phyloP scores from a whole-genome alignment of 148 eudicot species.

The Cornus kousa region DNA sequence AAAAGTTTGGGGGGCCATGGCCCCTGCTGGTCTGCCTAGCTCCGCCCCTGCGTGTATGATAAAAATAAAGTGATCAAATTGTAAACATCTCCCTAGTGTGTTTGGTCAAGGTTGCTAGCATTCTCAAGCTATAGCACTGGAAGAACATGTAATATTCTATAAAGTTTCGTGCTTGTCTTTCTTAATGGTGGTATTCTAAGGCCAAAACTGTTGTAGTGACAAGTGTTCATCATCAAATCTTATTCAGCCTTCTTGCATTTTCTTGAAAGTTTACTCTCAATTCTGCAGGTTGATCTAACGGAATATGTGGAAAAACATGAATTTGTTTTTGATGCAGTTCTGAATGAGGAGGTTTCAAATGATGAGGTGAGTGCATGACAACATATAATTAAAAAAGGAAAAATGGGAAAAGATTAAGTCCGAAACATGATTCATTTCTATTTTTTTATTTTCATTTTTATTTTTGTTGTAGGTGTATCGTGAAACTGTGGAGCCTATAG shows the following conservation, averaged over 20 bases:
- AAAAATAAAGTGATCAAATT: no score
- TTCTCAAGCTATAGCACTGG: background rate
- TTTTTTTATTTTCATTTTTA: no score
- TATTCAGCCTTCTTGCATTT: background rate
- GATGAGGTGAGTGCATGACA: conserved; percentile 63
- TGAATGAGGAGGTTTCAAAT: conserved; percentile 96
- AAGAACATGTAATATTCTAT: no score
- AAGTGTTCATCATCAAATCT: background rate
- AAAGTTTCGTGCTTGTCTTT: background rate
- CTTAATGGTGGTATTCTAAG: background rate
- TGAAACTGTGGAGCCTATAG: conserved; percentile 97
- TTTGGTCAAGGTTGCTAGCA: background rate
- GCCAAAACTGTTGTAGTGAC: background rate
- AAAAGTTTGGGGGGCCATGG: no score
- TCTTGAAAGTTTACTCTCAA: conserved; percentile 6
- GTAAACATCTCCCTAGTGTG: background rate
- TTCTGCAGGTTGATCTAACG: conserved; percentile 90
- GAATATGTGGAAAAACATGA: conserved; percentile 93
- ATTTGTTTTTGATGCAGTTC: conserved; percentile 97
- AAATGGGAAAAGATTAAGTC: background rate
- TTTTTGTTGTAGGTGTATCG: conserved; percentile 65
- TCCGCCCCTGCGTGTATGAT: no score
- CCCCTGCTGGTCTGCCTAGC: no score
- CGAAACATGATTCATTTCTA: background rate
- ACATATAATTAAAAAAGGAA: background rate